Percentiles rank a stretch among this genome's conserved stretches.
phyloP scores from a whole-genome alignment of 2,329 filamentous ascomycete species.

The Phialophora macrospora region DNA sequence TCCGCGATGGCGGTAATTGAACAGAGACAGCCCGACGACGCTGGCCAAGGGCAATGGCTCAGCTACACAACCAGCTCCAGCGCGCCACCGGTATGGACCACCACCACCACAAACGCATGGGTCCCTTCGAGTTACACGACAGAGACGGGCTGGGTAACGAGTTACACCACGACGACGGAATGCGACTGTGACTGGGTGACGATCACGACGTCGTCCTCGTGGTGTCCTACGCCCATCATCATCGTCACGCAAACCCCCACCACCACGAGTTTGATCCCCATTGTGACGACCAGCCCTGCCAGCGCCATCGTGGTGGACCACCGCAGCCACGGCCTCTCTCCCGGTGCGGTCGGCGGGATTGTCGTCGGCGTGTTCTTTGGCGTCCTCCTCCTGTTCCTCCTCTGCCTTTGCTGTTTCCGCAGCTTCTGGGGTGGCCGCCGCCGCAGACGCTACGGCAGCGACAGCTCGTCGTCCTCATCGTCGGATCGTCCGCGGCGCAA shows the following conservation, averaged over 20 bases:
- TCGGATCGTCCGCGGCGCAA: conserved; percentile 15
- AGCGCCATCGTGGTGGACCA: conserved; percentile 24
- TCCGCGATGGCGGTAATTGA: conserved; percentile 13
- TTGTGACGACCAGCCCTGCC: conserved; percentile 23
- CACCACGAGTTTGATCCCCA: conserved; percentile 17
- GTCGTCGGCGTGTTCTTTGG: conserved; percentile 35
- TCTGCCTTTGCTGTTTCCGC: conserved; percentile 32
- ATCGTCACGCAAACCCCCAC: conserved; percentile 2
- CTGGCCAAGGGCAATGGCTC: conserved; percentile 1
- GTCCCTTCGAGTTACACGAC: conserved; percentile 8
- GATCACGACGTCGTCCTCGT: conserved; percentile 6
- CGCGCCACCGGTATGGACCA: conserved; percentile 1
- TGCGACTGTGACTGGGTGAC: conserved; percentile 13
- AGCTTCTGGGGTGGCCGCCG: background rate
- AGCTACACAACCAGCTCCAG: conserved; percentile 7
- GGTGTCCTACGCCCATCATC: conserved; percentile 18
- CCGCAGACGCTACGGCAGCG: conserved; percentile 18
- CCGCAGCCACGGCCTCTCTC: conserved; percentile 25
- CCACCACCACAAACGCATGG: conserved; percentile 3
- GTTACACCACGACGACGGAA: conserved; percentile 19
- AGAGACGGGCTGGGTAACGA: conserved; percentile 6
- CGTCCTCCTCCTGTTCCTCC: conserved; percentile 28
- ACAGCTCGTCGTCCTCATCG: conserved; percentile 17
- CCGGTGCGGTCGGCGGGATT: conserved; percentile 31
- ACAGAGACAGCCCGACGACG: background rate